phyloP scores from a whole-genome alignment of 2,329 filamentous ascomycete genomes.

The Colletotrichum cereale region DNA sequence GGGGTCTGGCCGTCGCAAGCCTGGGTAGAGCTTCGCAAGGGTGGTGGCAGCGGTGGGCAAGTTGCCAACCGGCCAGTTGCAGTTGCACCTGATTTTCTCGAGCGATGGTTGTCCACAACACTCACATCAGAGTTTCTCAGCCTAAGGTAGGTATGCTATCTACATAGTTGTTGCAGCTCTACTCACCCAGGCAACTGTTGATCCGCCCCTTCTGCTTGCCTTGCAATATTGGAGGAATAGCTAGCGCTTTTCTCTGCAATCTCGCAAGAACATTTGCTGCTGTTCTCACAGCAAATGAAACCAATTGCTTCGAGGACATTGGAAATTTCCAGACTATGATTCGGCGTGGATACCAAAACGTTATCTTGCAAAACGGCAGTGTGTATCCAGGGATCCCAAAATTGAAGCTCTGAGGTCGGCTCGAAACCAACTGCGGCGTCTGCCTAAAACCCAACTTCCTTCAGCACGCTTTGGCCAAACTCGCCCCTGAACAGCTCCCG shows the following conservation, averaged over 20 bases:
- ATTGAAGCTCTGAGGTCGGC: slow-evolving; percentile 12
- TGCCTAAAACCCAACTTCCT: slow-evolving; percentile 1
- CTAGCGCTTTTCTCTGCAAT: not conserved
- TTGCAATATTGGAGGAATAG: not conserved
- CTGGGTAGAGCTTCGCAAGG: not conserved
- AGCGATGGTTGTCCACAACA: not conserved
- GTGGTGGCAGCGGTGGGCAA: slow-evolving; percentile 8
- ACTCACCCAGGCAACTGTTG: not conserved
- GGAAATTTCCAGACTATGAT: not conserved
- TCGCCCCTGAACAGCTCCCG: slow-evolving; percentile 15
- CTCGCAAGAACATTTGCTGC: not conserved
- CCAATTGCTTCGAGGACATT: not conserved
- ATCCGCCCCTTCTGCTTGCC: not conserved
- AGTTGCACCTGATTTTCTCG: not conserved
- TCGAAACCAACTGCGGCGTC: not conserved
- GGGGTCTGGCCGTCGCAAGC: not conserved
- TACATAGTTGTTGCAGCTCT: not conserved
- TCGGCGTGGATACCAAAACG: not conserved
- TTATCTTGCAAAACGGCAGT: not conserved
- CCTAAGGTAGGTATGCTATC: too few species aligned
- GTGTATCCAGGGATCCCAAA: not conserved
- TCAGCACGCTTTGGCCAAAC: slow-evolving; percentile 22
- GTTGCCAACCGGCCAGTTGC: too few species aligned
- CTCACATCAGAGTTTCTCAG: not conserved
- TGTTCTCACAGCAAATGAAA: not conserved